These are phyloP conservation scores for Noccaea bulbosa DNA, from an alignment of 345 rosid genomes.

Conservation along the genomic window DNA sequence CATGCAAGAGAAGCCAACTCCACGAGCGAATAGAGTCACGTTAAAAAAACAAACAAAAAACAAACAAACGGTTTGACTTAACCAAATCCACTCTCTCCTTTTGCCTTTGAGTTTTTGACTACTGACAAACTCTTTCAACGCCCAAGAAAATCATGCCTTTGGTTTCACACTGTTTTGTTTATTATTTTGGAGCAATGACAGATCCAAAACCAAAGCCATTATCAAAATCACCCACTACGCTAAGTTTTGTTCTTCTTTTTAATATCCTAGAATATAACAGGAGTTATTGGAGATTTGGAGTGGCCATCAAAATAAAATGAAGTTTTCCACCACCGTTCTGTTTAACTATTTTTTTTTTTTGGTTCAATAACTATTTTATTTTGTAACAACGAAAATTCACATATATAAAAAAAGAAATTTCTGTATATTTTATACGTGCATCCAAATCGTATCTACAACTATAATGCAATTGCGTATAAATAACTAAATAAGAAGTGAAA, in stretches of 20 bases:
- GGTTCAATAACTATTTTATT: too few relatives aligned
- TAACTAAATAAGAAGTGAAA: too few relatives aligned
- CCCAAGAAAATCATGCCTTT: constrained; percentile 40
- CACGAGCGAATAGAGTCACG: constrained; percentile 28
- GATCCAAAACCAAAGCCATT: constrained; percentile 36
- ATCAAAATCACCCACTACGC: constrained; percentile 34
- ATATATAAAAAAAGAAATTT: too few relatives aligned
- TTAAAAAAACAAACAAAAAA: constrained; percentile 3
- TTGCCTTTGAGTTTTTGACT: constrained; percentile 36
- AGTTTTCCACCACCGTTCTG: background rate
- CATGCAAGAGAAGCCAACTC: constrained; percentile 39
- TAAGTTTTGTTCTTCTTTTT: background rate
- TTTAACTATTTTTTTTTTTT: too few relatives aligned
- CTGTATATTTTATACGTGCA: too few relatives aligned
- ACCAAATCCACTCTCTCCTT: constrained; percentile 40
- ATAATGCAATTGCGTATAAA: too few relatives aligned
- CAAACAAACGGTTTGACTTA: constrained; percentile 25
- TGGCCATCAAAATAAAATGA: constrained; percentile 14
- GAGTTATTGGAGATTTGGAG: constrained; percentile 21
- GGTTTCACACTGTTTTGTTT: constrained; percentile 33
- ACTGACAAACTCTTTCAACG: constrained; percentile 42
- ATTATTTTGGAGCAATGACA: constrained; percentile 6
- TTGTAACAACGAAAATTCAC: too few relatives aligned
- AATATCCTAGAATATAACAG: constrained; percentile 16
- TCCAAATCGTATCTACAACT: too few relatives aligned